A percentile compares a stretch with the other conserved stretches of the same genome.
These are phyloP conservation scores for Ceratocystis destructans DNA, from an alignment of 2,329 filamentous ascomycete genomes.

Conservation along the genomic window DNA sequence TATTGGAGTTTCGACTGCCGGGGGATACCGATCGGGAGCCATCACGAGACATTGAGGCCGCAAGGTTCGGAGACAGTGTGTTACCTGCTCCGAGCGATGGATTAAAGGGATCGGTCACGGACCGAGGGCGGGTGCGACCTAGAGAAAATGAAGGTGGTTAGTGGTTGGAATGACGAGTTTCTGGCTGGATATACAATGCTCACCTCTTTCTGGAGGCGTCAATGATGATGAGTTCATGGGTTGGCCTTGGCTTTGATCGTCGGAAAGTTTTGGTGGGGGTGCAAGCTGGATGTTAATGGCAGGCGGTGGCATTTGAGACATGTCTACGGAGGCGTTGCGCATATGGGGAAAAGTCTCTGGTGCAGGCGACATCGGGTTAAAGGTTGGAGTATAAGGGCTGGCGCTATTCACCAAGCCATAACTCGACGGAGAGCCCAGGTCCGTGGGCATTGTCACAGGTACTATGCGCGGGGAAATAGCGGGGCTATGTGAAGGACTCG, in stretches of 20 bases:
- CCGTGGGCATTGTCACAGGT: conserved; percentile 31
- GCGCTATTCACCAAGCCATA: conserved; percentile 12
- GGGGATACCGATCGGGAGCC: conserved; percentile 46
- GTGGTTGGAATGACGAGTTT: conserved; percentile 10
- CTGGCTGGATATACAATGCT: conserved; percentile 20
- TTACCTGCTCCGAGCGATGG: conserved; percentile 24
- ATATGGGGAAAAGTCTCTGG: conserved; percentile 42
- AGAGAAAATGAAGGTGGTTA: conserved; percentile 11
- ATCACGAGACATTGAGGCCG: conserved; percentile 34
- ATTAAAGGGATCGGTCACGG: conserved; percentile 48
- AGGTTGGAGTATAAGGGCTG: conserved; percentile 5
- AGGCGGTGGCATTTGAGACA: conserved; percentile 74
- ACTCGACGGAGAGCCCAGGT: conserved; percentile 10
- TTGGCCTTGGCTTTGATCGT: conserved; percentile 32
- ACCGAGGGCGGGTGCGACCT: conserved; percentile 40
- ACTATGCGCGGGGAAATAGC: conserved; percentile 50
- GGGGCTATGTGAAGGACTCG: conserved; percentile 65
- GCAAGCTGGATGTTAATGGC: conserved; percentile 92
- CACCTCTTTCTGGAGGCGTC: conserved; percentile 68
- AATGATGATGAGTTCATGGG: conserved; percentile 51
- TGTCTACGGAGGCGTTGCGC: conserved; percentile 38
- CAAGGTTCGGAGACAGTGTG: conserved; percentile 37
- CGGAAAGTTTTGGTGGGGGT: conserved; percentile 39
- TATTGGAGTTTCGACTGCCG: conserved; percentile 36
- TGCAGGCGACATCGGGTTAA: conserved; percentile 10